Base-by-base conservation (phyloP, 179 eudicot species). In the Patellifolia procumbens region DNA sequence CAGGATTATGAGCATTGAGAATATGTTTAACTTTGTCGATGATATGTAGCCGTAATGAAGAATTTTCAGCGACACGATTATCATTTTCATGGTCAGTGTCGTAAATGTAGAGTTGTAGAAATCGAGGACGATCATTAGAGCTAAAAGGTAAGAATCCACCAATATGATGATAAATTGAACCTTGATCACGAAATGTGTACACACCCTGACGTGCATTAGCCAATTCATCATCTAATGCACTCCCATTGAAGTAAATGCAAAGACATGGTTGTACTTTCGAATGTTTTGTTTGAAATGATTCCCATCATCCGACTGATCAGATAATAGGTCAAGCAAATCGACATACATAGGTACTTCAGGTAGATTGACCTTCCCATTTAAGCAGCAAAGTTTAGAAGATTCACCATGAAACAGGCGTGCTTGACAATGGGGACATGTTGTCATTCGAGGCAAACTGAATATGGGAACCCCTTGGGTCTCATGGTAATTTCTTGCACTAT, bases 21-120 rank as follows among this genome's bases (percentile, higher is more conserved):
- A 70, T 29, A 28, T 19, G 9, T 49, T 51, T 49, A 51, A 29
- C 20, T 7, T 4, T 49, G 31, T 49, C 43, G 7, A 37, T 37
- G 42, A 37, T 37, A 7, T 37, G 6, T 4, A 37, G 4, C 1
- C 42, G 42, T 37, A 37, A 37, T 37, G 42, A 37, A 37, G 42
- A 37, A 37, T 37, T 37, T 37, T 37, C 42, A 1, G 42, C 7
- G 4, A 7, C 42, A 37, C 42, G 42, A 37, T 37, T 37, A 3
- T 37, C 1, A 37, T 37, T 37, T 70, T 70, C 43, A 31, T 70
- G 74, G 1, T 70, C 74, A 16, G 74, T 46, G 74, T 70, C 72
- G 6, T 9, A 68, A 46, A 68, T 24, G 31, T 68, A 68, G 29
- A 68, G 35, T 68, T n/a, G 72, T 2, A 46, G 32, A 8, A 43